Evolutionary conservation across 345 rosid genomes (phyloP), one percentile per base, ranked within the genome.

Genomic region (Brassica rapa): DNA sequence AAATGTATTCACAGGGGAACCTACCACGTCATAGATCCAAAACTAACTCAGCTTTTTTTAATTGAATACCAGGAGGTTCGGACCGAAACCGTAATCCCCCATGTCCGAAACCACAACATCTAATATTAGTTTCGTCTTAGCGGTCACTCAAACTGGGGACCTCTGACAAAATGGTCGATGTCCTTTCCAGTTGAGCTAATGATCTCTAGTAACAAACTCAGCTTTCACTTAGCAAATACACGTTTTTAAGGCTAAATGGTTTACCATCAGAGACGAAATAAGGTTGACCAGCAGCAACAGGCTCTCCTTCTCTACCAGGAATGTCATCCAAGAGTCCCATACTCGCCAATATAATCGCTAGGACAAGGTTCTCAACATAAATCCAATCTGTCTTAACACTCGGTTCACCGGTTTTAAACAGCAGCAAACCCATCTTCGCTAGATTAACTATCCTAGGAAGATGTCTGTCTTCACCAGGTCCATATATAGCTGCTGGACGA

Each of bases 221-320:
- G 53, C 32, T 35, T 15, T 7, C n/a, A 25, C 30, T 25, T 5
- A 59, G 9, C 3, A 43, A 19, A n/a, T 4, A 24, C 68, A 60
- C 8, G 21, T 66, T 6, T 6, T 9, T 21, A 30, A 72, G 55
- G 56, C 30, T 66, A 46, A 4, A 19, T 41, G 3, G 0, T 35
- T 83, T 88, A 94, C 98, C 98, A 79, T 94, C 98, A 51, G 95
- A 94, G 77, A 92, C 90, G 33, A 94, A 94, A 82, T 94, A 94
- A 24, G 97, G 89, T 78, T 92, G 95, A 68, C 97, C 97, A 80
- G 97, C 91, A 76, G 97, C 98, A 0, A 89, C 86, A 1, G 98
- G 92, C 9, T 15, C 74, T 19, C 89, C 89, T 82, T 80, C 82
- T 78, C 77, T 87, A n/a, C 91, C 90, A 8, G 93, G 93, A 84